Base-by-base conservation (phyloP, 2,329 filamentous ascomycete species). In the Pseudogymnoascus sp. region DNA sequence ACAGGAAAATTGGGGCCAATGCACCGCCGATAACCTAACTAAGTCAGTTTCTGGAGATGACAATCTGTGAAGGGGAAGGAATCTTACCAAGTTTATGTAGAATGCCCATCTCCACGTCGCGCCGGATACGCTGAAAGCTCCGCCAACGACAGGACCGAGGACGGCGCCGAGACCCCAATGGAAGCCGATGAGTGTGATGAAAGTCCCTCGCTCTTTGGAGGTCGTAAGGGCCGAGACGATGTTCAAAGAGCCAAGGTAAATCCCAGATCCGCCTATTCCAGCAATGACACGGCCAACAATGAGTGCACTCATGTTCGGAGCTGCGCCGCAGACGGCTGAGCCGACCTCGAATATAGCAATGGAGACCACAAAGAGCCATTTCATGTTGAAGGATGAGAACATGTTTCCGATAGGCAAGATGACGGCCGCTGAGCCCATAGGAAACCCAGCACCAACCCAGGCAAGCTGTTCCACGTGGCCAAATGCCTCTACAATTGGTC, bases 201-300 rank as follows among this genome's bases (percentile, higher is more conserved):
- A 43, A 18, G 22, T 43, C 6, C 16, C 16, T 18, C 39, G 8
- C 39, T 43, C 39, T 43, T 66, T 60, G 1, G 67, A 67, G 11
- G 65, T 62, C 1, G 67, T 68, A 18, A 64, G 58, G 37, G 68
- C 74, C 0, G 69, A 74, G 61, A 76, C 74, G 60, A 77, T 76
- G 6, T 69, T 76, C 68, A 77, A 72, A 2, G 71, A 71, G 0
- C 77, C 77, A 2, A 70, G 70, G 59, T 77, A 78, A 64, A 78
- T 73, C 3, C 76, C 78, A 8, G 69, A 66, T 0, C 75, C 77
- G 1, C 77, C 76, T 4, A 73, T 65, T 18, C 77, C 78, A 33
- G 72, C 71, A 47, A 78, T 69, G 14, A 72, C 75, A 11, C 77
- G 70, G 1, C 77, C 77, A n/a, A 77, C 66, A 62, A 82, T 81